phyloP scores from a whole-genome alignment of 202 grass and related monocot genomes.

The Musa balbisiana region DNA sequence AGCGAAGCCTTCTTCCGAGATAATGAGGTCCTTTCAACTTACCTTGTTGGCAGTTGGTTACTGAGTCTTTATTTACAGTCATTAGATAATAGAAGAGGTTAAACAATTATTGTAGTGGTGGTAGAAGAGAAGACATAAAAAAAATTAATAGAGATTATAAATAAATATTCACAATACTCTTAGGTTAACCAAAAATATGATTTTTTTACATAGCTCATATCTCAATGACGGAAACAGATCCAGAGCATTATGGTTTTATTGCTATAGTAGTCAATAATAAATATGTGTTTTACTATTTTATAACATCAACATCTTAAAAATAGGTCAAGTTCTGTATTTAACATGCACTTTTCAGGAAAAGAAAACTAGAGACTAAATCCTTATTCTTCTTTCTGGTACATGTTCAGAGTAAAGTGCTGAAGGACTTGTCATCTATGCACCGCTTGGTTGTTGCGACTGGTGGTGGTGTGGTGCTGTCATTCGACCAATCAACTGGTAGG shows the following conservation, averaged over 20 bases:
- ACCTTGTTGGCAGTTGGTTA: not conserved
- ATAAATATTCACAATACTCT: too few species aligned
- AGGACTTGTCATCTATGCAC: conserved; percentile 26
- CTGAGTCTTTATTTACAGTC: not conserved
- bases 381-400: not conserved
- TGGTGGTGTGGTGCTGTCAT: conserved; percentile 30
- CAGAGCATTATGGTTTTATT: too few species aligned
- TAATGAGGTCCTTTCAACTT: conserved; percentile 7
- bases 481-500: conserved; percentile 26
- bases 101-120: too few species aligned
- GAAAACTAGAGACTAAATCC: not conserved
- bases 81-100: not conserved
- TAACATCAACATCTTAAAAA: not conserved
- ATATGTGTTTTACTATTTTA: not conserved
- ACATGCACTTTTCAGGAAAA: not conserved
- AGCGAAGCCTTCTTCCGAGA: conserved; percentile 27
- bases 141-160: too few species aligned
- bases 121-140: too few species aligned
- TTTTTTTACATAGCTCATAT: too few species aligned
- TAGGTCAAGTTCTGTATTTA: not conserved
- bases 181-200: too few species aligned
- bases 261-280: too few species aligned
- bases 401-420: conserved; percentile 23
- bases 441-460: conserved; percentile 28
- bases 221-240: too few species aligned